These are phyloP conservation scores for Punctularia strigosozonata DNA, from an alignment of 768 basidiomycete genomes.

Conservation along the genomic window DNA sequence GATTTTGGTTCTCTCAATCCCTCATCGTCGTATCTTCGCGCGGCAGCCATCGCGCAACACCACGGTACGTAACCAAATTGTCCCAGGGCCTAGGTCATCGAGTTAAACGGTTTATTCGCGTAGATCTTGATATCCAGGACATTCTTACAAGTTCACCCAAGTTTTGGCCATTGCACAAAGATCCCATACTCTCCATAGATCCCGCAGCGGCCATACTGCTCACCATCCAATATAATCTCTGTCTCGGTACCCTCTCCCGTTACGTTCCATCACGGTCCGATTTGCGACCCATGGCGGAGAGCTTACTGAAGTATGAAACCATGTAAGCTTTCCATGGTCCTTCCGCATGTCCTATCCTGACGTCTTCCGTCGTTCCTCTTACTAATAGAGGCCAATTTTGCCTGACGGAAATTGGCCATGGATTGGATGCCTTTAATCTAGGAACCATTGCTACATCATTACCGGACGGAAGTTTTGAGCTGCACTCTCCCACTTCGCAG, in stretches of 20 bases:
- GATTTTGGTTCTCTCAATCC: too few species aligned
- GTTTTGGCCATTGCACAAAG: conserved; percentile 17
- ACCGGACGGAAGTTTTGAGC: conserved; percentile 11
- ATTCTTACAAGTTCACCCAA: conserved; percentile 12
- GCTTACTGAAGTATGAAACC: conserved; percentile 15
- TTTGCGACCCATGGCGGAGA: conserved; percentile 12
- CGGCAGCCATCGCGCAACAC: too few species aligned
- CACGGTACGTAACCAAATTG: too few species aligned
- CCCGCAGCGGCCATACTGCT: conserved; percentile 13
- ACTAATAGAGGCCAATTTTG: conserved; percentile 14
- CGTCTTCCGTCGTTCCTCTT: background rate
- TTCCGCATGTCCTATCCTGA: background rate
- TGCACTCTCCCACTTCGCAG: conserved; percentile 13
- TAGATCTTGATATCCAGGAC: conserved; percentile 14
- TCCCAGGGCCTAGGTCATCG: too few species aligned
- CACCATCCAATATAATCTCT: conserved; percentile 17
- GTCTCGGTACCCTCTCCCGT: conserved; percentile 13
- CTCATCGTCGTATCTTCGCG: too few species aligned
- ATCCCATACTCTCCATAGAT: conserved; percentile 13
- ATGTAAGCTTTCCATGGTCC: conserved; percentile 9
- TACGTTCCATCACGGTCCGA: conserved; percentile 13
- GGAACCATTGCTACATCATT: conserved; percentile 16
- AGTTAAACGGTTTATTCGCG: too few species aligned
- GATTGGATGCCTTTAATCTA: conserved; percentile 15
- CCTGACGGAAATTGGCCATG: conserved; percentile 20